Evolutionary conservation across 768 basidiomycete species (phyloP).

Genomic region (Hysterangium stoloniferum): DNA sequence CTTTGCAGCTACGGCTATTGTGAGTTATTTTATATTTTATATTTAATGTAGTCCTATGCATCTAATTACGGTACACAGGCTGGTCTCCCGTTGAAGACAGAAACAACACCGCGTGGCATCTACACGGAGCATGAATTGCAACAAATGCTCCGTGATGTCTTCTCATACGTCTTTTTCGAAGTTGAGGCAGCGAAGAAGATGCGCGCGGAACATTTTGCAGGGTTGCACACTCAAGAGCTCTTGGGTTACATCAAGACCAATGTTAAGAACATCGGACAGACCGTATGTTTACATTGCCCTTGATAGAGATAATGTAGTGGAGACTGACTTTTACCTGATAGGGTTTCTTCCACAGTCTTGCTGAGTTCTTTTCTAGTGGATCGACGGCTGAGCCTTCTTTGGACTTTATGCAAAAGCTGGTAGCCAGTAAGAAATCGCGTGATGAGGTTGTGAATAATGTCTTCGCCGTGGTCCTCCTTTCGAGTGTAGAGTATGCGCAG

Average conservation of each 20-base stretch:
- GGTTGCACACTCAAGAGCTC: conserved; percentile 45
- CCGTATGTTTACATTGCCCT: conserved; percentile 24
- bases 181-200: conserved; percentile 52
- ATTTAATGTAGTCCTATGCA: neutral
- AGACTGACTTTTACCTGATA: conserved; percentile 13
- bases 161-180: conserved; percentile 70
- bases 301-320: neutral
- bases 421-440: conserved; percentile 44
- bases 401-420: conserved; percentile 49
- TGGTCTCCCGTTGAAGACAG: conserved; percentile 63
- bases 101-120: conserved; percentile 41
- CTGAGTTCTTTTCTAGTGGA: neutral
- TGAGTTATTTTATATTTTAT: neutral
- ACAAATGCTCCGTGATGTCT: conserved; percentile 59
- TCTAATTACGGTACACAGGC: conserved; percentile 35
- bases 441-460: conserved; percentile 64
- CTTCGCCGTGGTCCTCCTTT: conserved; percentile 60
- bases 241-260: conserved; percentile 47
- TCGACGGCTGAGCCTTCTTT: conserved; percentile 24
- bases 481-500: conserved; percentile 62
- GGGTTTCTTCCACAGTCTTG: neutral
- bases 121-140: conserved; percentile 59
- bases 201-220: conserved; percentile 44
- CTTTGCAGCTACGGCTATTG: neutral
- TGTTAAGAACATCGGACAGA: conserved; percentile 33